These are phyloP conservation scores for Metschnikowia amazonensis DNA, from an alignment of 805 yeast genomes.

Conservation along the genomic window DNA sequence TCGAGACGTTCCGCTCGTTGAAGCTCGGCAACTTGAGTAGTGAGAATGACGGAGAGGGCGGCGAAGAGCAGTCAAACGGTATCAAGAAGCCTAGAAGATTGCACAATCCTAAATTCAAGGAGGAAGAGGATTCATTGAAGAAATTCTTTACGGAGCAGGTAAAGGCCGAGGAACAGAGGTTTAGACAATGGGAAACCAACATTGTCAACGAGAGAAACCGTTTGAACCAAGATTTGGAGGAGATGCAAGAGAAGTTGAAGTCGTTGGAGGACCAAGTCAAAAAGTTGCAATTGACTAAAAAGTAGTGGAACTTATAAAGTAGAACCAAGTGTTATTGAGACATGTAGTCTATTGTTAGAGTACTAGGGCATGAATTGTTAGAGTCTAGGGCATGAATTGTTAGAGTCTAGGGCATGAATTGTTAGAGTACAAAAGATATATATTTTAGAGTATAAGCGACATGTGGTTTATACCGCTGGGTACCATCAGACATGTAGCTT, in stretches of 20 bases:
- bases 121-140: conserved; percentile 92
- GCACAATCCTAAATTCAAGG: conserved; percentile 87
- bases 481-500: no score
- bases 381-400: no score
- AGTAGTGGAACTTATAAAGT: conserved; percentile 8
- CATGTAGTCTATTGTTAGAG: no score
- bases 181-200: conserved; percentile 97
- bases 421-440: no score
- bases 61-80: conserved; percentile 23
- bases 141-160: conserved; percentile 94
- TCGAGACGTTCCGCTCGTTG: conserved; percentile 70
- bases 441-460: no score
- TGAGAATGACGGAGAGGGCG: conserved; percentile 25
- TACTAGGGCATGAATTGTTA: no score
- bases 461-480: no score
- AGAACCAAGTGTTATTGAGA: neutral
- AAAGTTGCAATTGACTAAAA: conserved; percentile 43
- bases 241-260: conserved; percentile 74
- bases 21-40: conserved; percentile 50
- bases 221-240: conserved; percentile 89
- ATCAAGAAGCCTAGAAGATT: conserved; percentile 52
- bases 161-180: conserved; percentile 93
- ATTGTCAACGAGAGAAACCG: conserved; percentile 93
- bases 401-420: no score
- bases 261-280: conserved; percentile 72